These are phyloP conservation scores for Hymenoscyphus albidus DNA, from an alignment of 2,329 filamentous ascomycete genomes.

Conservation along the genomic window DNA sequence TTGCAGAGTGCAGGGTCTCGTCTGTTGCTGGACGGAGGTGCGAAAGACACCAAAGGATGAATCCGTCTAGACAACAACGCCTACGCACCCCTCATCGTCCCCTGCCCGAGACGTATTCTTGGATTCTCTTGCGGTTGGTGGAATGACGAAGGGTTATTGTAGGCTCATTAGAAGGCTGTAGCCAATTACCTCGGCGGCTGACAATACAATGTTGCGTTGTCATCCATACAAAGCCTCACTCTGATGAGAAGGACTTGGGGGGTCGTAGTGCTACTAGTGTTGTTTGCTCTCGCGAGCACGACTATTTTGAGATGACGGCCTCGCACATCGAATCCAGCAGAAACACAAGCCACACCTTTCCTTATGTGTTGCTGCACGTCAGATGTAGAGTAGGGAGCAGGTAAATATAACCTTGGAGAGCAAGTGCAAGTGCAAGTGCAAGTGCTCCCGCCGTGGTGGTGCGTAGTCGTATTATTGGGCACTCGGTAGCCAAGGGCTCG, in stretches of 20 bases:
- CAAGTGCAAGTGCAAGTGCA: neutral
- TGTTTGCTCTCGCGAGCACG: neutral
- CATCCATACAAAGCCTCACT: constrained; percentile 16
- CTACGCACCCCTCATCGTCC: constrained; percentile 4
- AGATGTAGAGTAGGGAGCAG: constrained; percentile 12
- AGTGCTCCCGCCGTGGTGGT: constrained; percentile 1
- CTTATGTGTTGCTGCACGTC: constrained; percentile 10
- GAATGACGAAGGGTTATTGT: constrained; percentile 7
- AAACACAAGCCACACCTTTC: neutral
- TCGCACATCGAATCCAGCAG: neutral
- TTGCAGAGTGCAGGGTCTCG: neutral
- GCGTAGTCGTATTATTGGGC: neutral
- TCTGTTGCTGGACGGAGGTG: constrained; percentile 5
- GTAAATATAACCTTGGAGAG: neutral
- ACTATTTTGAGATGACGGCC: neutral
- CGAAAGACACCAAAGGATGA: constrained; percentile 6
- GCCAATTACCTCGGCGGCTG: constrained; percentile 2
- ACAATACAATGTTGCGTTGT: constrained; percentile 13
- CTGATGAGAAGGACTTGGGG: neutral
- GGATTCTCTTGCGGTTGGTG: neutral
- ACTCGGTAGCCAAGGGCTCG: neutral
- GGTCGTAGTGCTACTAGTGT: too few relatives aligned
- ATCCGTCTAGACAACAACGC: constrained; percentile 11
- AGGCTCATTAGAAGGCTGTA: neutral
- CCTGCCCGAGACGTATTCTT: neutral